These are phyloP conservation scores for Pseudogymnoascus sp. DNA, from an alignment of 2,329 filamentous ascomycete species.

Conservation along the genomic window DNA sequence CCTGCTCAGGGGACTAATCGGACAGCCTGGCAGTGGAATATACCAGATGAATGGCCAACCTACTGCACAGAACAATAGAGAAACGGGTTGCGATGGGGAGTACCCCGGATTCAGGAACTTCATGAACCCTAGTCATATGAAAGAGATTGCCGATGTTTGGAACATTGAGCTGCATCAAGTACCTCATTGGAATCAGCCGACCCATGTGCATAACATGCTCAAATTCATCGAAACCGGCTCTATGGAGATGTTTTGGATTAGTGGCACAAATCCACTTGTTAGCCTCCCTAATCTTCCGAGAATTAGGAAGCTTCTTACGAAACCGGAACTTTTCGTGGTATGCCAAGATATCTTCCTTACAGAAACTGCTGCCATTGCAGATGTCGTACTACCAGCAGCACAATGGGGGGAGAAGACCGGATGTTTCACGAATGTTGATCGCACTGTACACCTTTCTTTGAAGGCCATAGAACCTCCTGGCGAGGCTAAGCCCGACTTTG, in stretches of 20 bases:
- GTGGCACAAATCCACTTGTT: slow-evolving; percentile 33
- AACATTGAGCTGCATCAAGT: slow-evolving; percentile 30
- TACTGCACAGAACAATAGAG: slow-evolving; percentile 35
- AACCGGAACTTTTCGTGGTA: slow-evolving; percentile 30
- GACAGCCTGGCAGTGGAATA: slow-evolving; percentile 31
- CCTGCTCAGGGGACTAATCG: slow-evolving; percentile 31
- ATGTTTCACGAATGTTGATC: slow-evolving; percentile 33
- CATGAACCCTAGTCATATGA: slow-evolving; percentile 30
- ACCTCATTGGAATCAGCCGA: slow-evolving; percentile 34
- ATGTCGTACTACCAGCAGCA: slow-evolving; percentile 32
- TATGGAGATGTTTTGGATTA: slow-evolving; percentile 34
- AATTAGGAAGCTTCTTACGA: slow-evolving; percentile 27
- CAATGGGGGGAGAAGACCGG: slow-evolving; percentile 35
- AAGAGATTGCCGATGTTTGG: slow-evolving; percentile 32
- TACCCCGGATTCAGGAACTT: slow-evolving; percentile 33
- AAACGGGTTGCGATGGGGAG: slow-evolving; percentile 34
- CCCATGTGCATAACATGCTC: slow-evolving; percentile 32
- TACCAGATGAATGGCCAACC: slow-evolving; percentile 36
- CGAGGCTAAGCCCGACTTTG: slow-evolving; percentile 30
- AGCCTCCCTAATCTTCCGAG: slow-evolving; percentile 30
- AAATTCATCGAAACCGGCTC: slow-evolving; percentile 30
- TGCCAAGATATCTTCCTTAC: slow-evolving; percentile 33
- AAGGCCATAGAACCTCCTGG: slow-evolving; percentile 34
- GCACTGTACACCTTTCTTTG: slow-evolving; percentile 32
- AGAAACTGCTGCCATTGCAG: slow-evolving; percentile 31